phyloP scores from a whole-genome alignment of 2,329 filamentous ascomycete species.

The Aspergillus hiratsukae region DNA sequence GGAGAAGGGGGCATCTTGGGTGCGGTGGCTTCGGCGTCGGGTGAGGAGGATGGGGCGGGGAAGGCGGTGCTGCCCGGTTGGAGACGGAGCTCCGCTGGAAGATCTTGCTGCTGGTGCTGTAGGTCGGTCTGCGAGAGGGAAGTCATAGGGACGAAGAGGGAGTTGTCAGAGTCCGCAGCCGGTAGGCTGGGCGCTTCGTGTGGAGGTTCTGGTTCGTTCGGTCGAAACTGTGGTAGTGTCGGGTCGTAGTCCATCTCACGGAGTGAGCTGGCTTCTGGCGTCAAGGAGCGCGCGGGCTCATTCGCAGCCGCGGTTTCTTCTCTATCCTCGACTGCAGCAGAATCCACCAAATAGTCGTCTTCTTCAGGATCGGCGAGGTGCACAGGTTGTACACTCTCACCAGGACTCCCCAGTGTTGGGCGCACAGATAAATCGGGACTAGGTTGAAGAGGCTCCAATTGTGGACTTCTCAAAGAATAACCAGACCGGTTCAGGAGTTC shows the following conservation, averaged over 20 bases:
- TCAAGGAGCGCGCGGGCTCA: constrained; percentile 1
- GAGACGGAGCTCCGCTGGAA: constrained; percentile 35
- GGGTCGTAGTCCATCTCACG: constrained; percentile 31
- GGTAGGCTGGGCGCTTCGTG: not conserved
- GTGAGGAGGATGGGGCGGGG: constrained; percentile 29
- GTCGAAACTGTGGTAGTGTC: constrained; percentile 45
- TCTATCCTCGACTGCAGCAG: constrained; percentile 15
- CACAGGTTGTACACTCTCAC: constrained; percentile 18
- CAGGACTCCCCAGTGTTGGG: constrained; percentile 6
- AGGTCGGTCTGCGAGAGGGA: not conserved
- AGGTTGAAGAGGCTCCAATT: constrained; percentile 14
- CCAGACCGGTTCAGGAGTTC: constrained; percentile 41
- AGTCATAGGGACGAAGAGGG: not conserved
- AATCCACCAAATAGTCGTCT: constrained; percentile 13
- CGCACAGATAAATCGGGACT: constrained; percentile 24
- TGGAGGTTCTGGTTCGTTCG: constrained; percentile 24
- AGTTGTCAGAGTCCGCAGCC: not conserved
- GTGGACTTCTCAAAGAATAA: constrained; percentile 30
- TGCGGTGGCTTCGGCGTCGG: constrained; percentile 31
- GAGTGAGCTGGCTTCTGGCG: constrained; percentile 6
- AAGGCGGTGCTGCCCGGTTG: constrained; percentile 31
- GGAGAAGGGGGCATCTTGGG: constrained; percentile 31
- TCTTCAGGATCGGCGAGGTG: constrained; percentile 21
- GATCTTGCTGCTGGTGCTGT: constrained; percentile 18
- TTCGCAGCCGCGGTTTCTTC: constrained; percentile 5